These are phyloP conservation scores for Laetiporus sulphureus DNA, from an alignment of 1,284 basidiomycete species.

Conservation along the genomic window DNA sequence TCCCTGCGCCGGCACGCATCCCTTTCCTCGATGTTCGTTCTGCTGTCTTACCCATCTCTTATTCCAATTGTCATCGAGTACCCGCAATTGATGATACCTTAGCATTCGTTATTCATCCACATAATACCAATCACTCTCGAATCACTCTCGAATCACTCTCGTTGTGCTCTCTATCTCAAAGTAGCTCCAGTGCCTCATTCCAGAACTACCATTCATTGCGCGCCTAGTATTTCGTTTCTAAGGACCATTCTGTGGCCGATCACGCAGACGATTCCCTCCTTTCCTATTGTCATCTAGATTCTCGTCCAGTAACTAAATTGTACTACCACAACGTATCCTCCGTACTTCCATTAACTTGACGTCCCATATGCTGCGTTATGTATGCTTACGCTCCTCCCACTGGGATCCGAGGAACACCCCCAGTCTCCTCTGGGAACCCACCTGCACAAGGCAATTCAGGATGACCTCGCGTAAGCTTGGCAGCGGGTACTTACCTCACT, in stretches of 20 bases:
- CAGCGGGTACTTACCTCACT: constrained; percentile 58
- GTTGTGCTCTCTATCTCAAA: constrained; percentile 20
- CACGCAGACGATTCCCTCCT: constrained; percentile 8
- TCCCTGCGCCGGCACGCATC: constrained; percentile 17
- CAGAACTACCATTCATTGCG: constrained; percentile 14
- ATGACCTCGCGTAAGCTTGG: constrained; percentile 6
- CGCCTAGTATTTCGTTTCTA: constrained; percentile 12
- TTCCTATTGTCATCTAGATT: constrained; percentile 22
- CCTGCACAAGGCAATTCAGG: constrained; percentile 29
- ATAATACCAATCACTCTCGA: too few relatives aligned
- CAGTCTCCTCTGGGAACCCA: constrained; percentile 95
- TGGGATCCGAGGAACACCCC: constrained; percentile 94
- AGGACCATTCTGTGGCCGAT: constrained; percentile 2
- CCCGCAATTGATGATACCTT: constrained; percentile 28
- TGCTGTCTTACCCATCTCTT: constrained; percentile 12
- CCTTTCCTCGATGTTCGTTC: constrained; percentile 24
- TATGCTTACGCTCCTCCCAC: constrained; percentile 91
- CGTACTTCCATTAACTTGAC: constrained; percentile 10
- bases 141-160: constrained; percentile 24
- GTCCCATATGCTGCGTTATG: constrained; percentile 85
- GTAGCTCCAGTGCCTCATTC: too few relatives aligned
- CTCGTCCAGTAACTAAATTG: constrained; percentile 25
- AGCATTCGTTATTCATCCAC: constrained; percentile 28
- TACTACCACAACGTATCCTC: constrained; percentile 23
- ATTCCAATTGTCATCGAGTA: constrained; percentile 20